Base-by-base conservation (phyloP, 1,284 basidiomycete genomes). In the Xanthoconium separans region DNA sequence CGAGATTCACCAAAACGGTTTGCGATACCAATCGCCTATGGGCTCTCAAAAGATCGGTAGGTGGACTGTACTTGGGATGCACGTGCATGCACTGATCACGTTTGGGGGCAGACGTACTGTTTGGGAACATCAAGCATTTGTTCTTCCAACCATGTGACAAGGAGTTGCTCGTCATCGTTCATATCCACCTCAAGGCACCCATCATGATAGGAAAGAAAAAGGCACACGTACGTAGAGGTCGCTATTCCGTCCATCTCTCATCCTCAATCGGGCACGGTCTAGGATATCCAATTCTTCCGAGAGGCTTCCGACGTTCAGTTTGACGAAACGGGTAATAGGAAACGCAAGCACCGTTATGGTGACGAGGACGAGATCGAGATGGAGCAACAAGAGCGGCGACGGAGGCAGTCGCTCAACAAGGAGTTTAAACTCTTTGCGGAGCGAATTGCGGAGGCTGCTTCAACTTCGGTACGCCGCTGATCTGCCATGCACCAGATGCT, bases 131-230 rank as follows among this genome's bases (percentile, higher is more conserved):
- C 77, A 98, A 97, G 74, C 97, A 99, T 72, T 78, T 99, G 24
- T 98, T 99, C 77, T 99, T 98, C 84, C 97, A 98, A 70, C 95
- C 97, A 7, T 98, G 96, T 68, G 97, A 99, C 63, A 89, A 94
- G 64, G 97, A 99, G 72, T 77, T 99, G 44, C 82, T 98, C 56
- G 96, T 98, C 49, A 89, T 99, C 56, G 84, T 98, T 33, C 97
- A 99, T 70, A 75, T 98, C 51, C 93, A 99, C 70, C 81, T 99
- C 57, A 97, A 88, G 73, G 85, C 94, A 2, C 97, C 97, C 4
- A 99, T 99, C 72, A 95, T 99, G 83, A 91, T 99, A 62, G 96
- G 97, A 59, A 99, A 99, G 81, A 96, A 95, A 75, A 99, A 99
- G 74, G 89, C 95, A 18, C 91, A 90, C 60, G 91, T 91, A 69